phyloP scores from a whole-genome alignment of 495 filamentous ascomycete genomes.

The Viridothelium virens region DNA sequence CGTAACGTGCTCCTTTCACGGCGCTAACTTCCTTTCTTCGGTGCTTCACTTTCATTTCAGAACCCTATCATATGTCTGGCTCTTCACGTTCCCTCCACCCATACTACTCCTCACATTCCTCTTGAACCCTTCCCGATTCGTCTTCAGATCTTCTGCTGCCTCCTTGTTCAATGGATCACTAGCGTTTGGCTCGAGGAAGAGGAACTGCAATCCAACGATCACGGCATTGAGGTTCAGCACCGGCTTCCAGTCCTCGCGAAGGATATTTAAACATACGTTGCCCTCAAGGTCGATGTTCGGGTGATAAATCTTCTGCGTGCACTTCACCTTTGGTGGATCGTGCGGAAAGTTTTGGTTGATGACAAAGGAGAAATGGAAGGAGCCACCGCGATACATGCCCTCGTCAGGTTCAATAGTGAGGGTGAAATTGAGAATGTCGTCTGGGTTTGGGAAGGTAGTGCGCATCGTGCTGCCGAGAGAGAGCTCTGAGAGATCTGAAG shows the following conservation, averaged over 20 bases:
- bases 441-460: conserved; percentile 84
- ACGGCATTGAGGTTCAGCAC: conserved; percentile 95
- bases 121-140: conserved; percentile 79
- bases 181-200: conserved; percentile 96
- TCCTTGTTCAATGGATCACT: conserved; percentile 97
- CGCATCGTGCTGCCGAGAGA: conserved; percentile 86
- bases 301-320: conserved; percentile 97
- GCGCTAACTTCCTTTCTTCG: neutral
- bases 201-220: conserved; percentile 93
- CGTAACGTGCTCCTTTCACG: neutral
- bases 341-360: conserved; percentile 95
- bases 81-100: conserved; percentile 70
- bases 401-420: conserved; percentile 93
- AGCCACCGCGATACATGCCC: conserved; percentile 90
- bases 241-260: conserved; percentile 98
- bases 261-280: conserved; percentile 94
- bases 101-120: conserved; percentile 78
- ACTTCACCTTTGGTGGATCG: conserved; percentile 96
- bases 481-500: conserved; percentile 80
- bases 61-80: conserved; percentile 67
- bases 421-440: conserved; percentile 94
- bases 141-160: conserved; percentile 83
- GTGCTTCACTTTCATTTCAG: conserved; percentile 36
- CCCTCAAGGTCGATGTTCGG: conserved; percentile 97
- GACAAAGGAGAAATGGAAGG: conserved; percentile 82